Evolutionary conservation across 768 basidiomycete species (phyloP).

Genomic region (Amanita thiersii): DNA sequence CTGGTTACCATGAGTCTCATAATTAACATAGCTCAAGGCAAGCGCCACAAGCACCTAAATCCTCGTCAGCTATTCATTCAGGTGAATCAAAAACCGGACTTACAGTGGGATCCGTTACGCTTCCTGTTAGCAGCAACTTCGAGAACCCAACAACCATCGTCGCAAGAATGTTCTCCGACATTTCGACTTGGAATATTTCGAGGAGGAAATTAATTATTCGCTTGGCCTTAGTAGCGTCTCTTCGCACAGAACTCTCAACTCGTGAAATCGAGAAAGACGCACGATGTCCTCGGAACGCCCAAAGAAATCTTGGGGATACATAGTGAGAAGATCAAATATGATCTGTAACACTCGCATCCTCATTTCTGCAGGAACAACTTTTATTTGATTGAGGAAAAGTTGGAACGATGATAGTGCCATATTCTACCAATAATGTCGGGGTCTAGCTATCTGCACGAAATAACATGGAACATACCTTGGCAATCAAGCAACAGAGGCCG

Average conservation of each 20-base stretch:
- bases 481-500: slow-evolving; percentile 71
- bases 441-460: background rate
- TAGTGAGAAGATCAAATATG: slow-evolving; percentile 82
- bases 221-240: slow-evolving; percentile 9
- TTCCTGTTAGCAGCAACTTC: slow-evolving; percentile 78
- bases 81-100: slow-evolving; percentile 13
- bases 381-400: slow-evolving; percentile 57
- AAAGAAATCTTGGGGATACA: slow-evolving; percentile 60
- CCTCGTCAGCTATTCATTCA: slow-evolving; percentile 23
- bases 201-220: slow-evolving; percentile 47
- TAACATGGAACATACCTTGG: slow-evolving; percentile 32
- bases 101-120: slow-evolving; percentile 67
- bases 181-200: slow-evolving; percentile 22
- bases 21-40: slow-evolving; percentile 61
- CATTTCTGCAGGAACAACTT: slow-evolving; percentile 52
- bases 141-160: slow-evolving; percentile 70
- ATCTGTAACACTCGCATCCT: slow-evolving; percentile 69
- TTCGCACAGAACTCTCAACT: background rate
- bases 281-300: slow-evolving; percentile 15
- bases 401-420: slow-evolving; percentile 35
- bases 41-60: slow-evolving; percentile 31
- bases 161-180: slow-evolving; percentile 43
- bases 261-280: slow-evolving; percentile 16
- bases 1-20: slow-evolving; percentile 73
- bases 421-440: background rate